Evolutionary conservation across 768 basidiomycete genomes (phyloP).

Genomic region (Podaxis mareebaensis): DNA sequence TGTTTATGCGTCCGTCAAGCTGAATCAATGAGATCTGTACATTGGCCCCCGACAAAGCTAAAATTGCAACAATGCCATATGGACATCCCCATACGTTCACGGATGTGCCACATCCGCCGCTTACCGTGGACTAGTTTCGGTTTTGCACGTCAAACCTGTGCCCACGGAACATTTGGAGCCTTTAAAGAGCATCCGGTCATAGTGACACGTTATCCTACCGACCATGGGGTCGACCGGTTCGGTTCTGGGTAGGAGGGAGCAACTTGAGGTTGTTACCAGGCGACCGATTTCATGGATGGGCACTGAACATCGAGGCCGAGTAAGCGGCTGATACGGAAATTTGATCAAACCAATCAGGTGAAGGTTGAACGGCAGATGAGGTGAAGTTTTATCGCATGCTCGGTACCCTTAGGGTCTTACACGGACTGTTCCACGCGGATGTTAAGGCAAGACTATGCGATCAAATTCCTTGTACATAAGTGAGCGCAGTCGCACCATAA

Average conservation of each 20-base stretch:
- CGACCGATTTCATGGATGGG: not conserved
- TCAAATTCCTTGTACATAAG: conserved; percentile 2
- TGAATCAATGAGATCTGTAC: conserved; percentile 14
- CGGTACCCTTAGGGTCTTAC: conserved; percentile 5
- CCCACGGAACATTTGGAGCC: conserved; percentile 28
- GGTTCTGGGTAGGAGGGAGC: not conserved
- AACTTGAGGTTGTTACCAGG: not conserved
- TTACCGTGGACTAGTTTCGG: not conserved
- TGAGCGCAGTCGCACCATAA: not conserved
- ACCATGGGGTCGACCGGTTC: conserved; percentile 2
- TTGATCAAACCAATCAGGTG: conserved; percentile 6
- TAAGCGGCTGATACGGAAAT: not conserved
- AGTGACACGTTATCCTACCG: conserved; percentile 1
- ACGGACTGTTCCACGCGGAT: conserved; percentile 12
- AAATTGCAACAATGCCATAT: conserved; percentile 11
- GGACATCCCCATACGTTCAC: conserved; percentile 4
- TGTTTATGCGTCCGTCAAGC: conserved; percentile 14
- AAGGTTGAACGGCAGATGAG: not conserved
- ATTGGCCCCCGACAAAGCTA: conserved; percentile 11
- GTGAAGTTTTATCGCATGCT: conserved; percentile 1
- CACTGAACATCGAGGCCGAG: not conserved
- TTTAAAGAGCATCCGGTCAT: conserved; percentile 19
- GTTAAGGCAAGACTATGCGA: not conserved
- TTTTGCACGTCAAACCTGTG: not conserved
- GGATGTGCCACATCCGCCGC: conserved; percentile 1